These are phyloP conservation scores for Spinacia oleracea DNA, from an alignment of 179 eudicot species.

Conservation along the genomic window DNA sequence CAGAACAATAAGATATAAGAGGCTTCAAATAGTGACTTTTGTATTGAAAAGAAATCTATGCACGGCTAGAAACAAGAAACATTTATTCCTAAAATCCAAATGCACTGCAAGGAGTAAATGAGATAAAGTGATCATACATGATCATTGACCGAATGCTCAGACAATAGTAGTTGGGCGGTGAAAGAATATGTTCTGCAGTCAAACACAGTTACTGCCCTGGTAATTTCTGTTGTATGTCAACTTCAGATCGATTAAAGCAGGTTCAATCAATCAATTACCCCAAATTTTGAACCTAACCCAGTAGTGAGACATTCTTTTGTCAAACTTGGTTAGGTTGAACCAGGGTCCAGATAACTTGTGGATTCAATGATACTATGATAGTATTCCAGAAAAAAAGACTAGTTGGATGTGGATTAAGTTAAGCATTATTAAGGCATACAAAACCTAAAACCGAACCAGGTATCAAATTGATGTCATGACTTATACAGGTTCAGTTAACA, in stretches of 20 bases:
- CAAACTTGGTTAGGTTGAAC: background rate
- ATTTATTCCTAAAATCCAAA: background rate
- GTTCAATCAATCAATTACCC: background rate
- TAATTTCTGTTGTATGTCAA: background rate
- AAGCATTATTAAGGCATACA: background rate
- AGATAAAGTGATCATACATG: background rate
- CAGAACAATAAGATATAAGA: background rate
- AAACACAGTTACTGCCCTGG: background rate
- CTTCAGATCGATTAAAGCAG: background rate
- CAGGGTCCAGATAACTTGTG: background rate
- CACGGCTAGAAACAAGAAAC: background rate
- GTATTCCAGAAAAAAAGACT: background rate
- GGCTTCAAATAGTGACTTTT: conserved; percentile 7
- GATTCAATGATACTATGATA: background rate
- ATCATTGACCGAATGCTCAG: background rate
- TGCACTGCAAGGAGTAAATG: background rate
- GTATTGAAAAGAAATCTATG: background rate
- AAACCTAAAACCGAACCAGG: background rate
- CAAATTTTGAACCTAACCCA: background rate
- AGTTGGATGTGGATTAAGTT: background rate
- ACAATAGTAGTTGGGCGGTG: background rate
- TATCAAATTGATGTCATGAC: background rate
- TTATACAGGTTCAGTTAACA: background rate
- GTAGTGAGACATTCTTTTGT: background rate
- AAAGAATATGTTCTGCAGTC: background rate